phyloP scores from a whole-genome alignment of 2,329 filamentous ascomycete genomes.

The Epichloe aotearoae region DNA sequence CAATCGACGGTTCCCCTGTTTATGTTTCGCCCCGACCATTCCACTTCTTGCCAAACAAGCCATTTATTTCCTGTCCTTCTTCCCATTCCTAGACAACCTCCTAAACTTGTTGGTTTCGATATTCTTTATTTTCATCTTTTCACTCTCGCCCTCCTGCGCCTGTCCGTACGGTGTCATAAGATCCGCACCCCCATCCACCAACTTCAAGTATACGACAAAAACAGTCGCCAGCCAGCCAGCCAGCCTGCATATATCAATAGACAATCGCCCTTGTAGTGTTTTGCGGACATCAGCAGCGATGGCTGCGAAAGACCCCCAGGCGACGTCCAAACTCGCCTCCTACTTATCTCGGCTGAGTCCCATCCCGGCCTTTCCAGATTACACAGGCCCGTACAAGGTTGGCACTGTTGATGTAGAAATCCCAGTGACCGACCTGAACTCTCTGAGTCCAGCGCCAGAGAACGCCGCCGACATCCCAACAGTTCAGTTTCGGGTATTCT shows the following conservation, averaged over 20 bases:
- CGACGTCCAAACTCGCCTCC: conserved; percentile 26
- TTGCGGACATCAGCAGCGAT: conserved; percentile 6
- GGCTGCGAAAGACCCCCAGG: conserved; percentile 9
- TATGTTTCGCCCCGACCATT: not conserved
- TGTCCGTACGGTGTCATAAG: not conserved
- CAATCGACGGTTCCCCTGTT: too few species aligned
- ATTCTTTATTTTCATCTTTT: not conserved
- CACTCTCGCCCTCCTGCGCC: not conserved
- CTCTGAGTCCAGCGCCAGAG: conserved; percentile 39
- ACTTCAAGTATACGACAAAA: too few species aligned
- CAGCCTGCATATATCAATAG: not conserved
- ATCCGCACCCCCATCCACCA: not conserved
- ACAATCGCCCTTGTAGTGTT: not conserved
- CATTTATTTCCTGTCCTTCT: too few species aligned
- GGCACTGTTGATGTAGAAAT: conserved; percentile 74
- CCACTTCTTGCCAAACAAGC: not conserved
- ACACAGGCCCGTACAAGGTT: conserved; percentile 65
- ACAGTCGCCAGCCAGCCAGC: too few species aligned
- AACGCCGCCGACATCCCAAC: conserved; percentile 50
- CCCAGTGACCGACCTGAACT: conserved; percentile 47
- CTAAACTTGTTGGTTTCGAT: not conserved
- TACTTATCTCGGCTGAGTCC: conserved; percentile 47
- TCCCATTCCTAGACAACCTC: not conserved
- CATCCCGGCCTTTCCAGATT: conserved; percentile 59
- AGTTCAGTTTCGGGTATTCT: conserved; percentile 70